Conservation (phyloP, 768 basidiomycete species). For the Clathrus columnatus region DNA sequence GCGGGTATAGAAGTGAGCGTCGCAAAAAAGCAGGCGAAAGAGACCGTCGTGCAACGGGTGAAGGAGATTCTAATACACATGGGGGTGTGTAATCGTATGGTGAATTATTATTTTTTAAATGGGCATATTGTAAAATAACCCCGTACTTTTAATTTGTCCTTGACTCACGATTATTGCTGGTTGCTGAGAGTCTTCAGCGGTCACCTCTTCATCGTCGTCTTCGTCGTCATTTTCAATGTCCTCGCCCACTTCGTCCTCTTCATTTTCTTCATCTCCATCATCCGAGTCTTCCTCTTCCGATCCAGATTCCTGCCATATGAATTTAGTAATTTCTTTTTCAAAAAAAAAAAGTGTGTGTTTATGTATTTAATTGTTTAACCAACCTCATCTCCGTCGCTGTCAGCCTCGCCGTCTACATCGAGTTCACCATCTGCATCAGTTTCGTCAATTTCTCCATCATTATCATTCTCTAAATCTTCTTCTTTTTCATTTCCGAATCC, state of each 20-base stretch:
- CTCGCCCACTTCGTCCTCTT: constrained; percentile 14
- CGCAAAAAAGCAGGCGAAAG: constrained; percentile 51
- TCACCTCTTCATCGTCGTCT: constrained; percentile 35
- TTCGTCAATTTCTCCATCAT: constrained; percentile 54
- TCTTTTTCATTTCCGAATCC: constrained; percentile 33
- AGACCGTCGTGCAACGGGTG: constrained; percentile 23
- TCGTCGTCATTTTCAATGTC: constrained; percentile 34
- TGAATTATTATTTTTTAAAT: too few species aligned
- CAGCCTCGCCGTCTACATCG: constrained; percentile 39
- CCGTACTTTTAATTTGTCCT: constrained; percentile 6
- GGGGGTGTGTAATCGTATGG: too few species aligned
- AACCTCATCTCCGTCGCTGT: constrained; percentile 65
- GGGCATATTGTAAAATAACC: too few species aligned
- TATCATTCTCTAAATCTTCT: constrained; percentile 41
- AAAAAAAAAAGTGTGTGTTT: constrained; percentile 8
- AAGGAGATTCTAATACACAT: constrained; percentile 7
- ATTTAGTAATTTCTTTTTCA: neutral
- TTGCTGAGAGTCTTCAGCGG: constrained; percentile 33
- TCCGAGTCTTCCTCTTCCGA: constrained; percentile 46
- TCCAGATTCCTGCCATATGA: constrained; percentile 41
- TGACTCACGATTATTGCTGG: constrained; percentile 24
- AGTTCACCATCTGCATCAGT: constrained; percentile 41
- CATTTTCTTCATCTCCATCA: constrained; percentile 19
- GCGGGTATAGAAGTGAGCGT: constrained; percentile 26
- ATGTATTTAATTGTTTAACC: constrained; percentile 21